phyloP scores from a whole-genome alignment of 805 yeast species.

The Pichia eremophila region DNA sequence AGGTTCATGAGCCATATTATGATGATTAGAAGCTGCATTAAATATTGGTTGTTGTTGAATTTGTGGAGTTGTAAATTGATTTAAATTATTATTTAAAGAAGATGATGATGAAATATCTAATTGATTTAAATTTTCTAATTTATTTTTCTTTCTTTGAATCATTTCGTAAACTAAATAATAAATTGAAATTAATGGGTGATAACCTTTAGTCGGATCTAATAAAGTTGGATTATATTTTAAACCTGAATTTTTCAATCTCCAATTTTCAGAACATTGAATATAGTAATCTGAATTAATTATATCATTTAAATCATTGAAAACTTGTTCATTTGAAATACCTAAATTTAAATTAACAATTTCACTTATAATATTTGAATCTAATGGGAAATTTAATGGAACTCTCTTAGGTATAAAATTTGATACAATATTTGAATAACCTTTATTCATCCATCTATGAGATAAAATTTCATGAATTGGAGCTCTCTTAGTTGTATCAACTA shows the following conservation, averaged over 20 bases:
- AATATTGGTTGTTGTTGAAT: slow-evolving; percentile 9
- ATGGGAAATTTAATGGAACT: slow-evolving; percentile 60
- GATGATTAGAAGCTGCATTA: slow-evolving; percentile 9
- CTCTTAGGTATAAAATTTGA: slow-evolving; percentile 69
- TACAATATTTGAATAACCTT: slow-evolving; percentile 71
- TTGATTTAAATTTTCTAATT: slow-evolving; percentile 33
- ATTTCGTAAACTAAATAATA: slow-evolving; percentile 83
- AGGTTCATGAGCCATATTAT: slow-evolving; percentile 11
- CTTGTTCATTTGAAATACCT: slow-evolving; percentile 49
- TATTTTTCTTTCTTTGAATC: slow-evolving; percentile 57
- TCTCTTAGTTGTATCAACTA: slow-evolving; percentile 77
- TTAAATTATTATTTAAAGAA: too few relatives aligned
- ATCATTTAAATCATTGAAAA: slow-evolving; percentile 44
- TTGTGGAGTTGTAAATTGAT: slow-evolving; percentile 9
- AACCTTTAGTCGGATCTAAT: slow-evolving; percentile 77
- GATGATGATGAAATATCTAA: too few relatives aligned
- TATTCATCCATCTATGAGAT: slow-evolving; percentile 90
- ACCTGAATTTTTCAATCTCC: slow-evolving; percentile 39
- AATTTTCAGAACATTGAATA: slow-evolving; percentile 47
- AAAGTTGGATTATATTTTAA: slow-evolving; percentile 20
- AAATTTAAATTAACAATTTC: slow-evolving; percentile 76
- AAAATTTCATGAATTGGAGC: slow-evolving; percentile 72
- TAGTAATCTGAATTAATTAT: slow-evolving; percentile 61
- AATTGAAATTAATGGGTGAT: slow-evolving; percentile 80
- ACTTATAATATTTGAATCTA: slow-evolving; percentile 55